Base-by-base conservation (phyloP, 306 rosid genomes). In the Begonia masoniana region DNA sequence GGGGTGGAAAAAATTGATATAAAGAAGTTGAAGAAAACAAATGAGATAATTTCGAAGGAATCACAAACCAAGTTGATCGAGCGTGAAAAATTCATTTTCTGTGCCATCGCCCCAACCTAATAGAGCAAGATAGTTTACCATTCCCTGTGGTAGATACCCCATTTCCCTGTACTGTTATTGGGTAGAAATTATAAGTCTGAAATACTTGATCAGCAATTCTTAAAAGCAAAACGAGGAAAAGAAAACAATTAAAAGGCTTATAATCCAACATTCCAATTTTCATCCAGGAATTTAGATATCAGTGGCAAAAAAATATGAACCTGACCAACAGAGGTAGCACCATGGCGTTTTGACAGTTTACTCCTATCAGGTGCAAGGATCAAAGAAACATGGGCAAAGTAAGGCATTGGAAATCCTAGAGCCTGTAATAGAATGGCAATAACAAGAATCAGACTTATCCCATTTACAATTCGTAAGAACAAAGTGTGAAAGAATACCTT, bases 31-130 rank as follows among this genome's bases (percentile, higher is more conserved):
- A 10, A n/a, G n/a, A n/a, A 16, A 50, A 50, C 12, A 50, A 17
- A 13, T 16, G 23, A 16, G 53, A 50, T 2, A 31, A 13, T 15
- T 50, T 9, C 10, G 4, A 12, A 13, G 23, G 16, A 70, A 54
- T 58, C 56, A 73, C 92, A 53, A 63, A 91, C 99, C 96, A 50
- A 91, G 99, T 62, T 86, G 83, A 59, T 79, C 77, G 47, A 83
- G 73, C 48, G 81, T 61, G 70, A 75, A 91, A n/a, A 91, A 91
- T 66, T 91, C 96, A 66, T 91, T 83, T 65, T 86, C 99, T 4
- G 96, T 91, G 51, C 94, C 96, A 70, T 91, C 96, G 2, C 97
- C 94, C 97, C 97, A 91, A 61, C 97, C 96, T 79, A 91, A 81
- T 56, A 91, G 70, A 47, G 97, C 94, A 60, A 91, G 47, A 61